Base-by-base conservation (phyloP, 345 rosid genomes). In the Sisymbrium altissimum region DNA sequence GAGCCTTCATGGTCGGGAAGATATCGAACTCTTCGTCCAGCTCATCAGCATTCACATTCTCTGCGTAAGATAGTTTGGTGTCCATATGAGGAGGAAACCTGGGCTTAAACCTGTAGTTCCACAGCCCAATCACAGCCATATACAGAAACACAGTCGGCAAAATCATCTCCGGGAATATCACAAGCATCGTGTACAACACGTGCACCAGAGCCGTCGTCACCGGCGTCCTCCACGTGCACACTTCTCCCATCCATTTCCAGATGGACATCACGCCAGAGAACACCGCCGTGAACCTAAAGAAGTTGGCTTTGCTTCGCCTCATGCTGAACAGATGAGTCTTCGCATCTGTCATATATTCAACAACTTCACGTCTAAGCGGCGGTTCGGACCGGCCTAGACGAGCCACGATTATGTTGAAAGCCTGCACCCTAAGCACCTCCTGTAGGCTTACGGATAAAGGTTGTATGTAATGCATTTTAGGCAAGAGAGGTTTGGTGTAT, bases 1-100 rank as follows among this genome's bases (percentile, higher is more conserved):
- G 21, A 70, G 80, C 79, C 36, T 70, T 74, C 0, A 78, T 53
- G 36, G 98, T 84, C 2, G 98, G 99, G 58, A 87, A 95, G 0
- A 79, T 59, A 74, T 95, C 99, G n/a, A 95, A 92, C 74, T 95
- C 98, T 64, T 92, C 99, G 18, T 92, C 99, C 1, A 92, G 88
- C 78, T 95, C 99, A 68, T 92, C 99, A 12, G 88, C 83, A 53
- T 70, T 69, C 13, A 74, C 87, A 19, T 53, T 78, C 15, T 90
- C 91, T 13, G 96, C 92, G 43, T 79, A 61, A 8, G 98, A 95
- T 2, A 95, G 69, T 29, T 85, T 88, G 3, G 89, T 81, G 78
- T 92, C 77, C 98, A 95, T 92, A 75, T 92, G 97, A 39, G 99
- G 98, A 68, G 99, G 88, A 53, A 80, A 78, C 14, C 74, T 80